Base-by-base conservation (phyloP, 2,329 filamentous ascomycete species). In the Xylaria sp. region DNA sequence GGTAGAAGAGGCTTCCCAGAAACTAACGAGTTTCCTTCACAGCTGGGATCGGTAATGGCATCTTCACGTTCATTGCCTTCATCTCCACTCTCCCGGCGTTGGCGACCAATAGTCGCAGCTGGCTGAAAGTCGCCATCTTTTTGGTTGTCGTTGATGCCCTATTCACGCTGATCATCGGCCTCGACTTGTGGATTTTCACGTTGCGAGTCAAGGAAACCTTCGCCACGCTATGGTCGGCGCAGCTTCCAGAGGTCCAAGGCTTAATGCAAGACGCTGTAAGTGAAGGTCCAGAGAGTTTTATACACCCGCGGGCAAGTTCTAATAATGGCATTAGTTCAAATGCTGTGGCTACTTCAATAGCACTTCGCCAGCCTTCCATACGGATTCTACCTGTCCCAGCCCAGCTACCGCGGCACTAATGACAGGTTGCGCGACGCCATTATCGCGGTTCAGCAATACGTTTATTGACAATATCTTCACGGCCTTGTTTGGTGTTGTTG, bases 321-420 rank as follows among this genome's bases (percentile, higher is more conserved):
- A 39, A 74, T 41, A n/a, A 36, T 25, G 12, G 31, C 33, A 60
- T 28, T 76, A 94, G 89, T 94, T 95, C 79, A 79, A 88, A 75
- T 96, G 93, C 87, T 96, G 93, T 75, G 93, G 93, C 70, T 96
- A 93, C 82, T 82, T 88, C 74, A 93, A 94, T 82, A 89, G 86
- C 79, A 91, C 90, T 4, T 86, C 88, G 13, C 91, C 91, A 12
- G 89, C 90, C 61, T 95, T 94, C 78, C 84, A 93, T 71, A 89
- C 87, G 65, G 90, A 94, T 75, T 72, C 79, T 6, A 88, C 86
- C 1, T 96, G 93, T 79, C 86, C 89, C 10, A 92, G 89, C 76
- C 88, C 91, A 7, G 88, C 91, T 2, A 87, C 90, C 46, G 92
- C 93, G 1, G 90, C 91, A 15, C 85, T 92, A 43, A 87, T 91